A percentile compares a stretch with the other conserved stretches of the same genome.
Evolutionary conservation across 805 yeast genomes (phyloP).

Genomic region (Saturnispora gosingensis): DNA sequence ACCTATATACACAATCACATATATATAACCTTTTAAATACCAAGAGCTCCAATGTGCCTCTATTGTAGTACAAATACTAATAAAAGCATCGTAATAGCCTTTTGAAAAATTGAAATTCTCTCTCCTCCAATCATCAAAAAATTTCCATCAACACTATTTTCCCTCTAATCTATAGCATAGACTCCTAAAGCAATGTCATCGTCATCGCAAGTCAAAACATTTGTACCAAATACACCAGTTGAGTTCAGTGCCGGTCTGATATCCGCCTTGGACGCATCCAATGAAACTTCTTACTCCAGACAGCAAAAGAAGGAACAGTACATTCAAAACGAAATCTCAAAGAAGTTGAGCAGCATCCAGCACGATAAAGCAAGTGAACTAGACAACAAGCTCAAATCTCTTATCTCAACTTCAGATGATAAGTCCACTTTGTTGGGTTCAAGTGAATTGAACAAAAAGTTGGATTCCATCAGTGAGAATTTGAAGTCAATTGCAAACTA

Average conservation of each 20-base stretch:
- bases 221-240: slow-evolving; percentile 12
- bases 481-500: slow-evolving; percentile 25
- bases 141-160: neutral
- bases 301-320: slow-evolving; percentile 58
- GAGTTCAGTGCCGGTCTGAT: slow-evolving; percentile 65
- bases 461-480: slow-evolving; percentile 29
- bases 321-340: slow-evolving; percentile 55
- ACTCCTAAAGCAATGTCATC: neutral
- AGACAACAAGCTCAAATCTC: slow-evolving; percentile 37
- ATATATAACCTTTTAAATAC: neutral
- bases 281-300: slow-evolving; percentile 36
- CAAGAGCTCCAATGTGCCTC: neutral
- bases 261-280: slow-evolving; percentile 89
- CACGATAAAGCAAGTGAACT: slow-evolving; percentile 42
- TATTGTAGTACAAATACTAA: neutral
- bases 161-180: neutral
- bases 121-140: neutral
- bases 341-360: slow-evolving; percentile 47
- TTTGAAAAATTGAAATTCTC: neutral
- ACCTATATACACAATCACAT: neutral
- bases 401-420: slow-evolving; percentile 29
- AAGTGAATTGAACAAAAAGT: slow-evolving; percentile 23
- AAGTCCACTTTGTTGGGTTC: slow-evolving; percentile 22
- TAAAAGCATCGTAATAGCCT: neutral
- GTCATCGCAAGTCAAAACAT: slow-evolving; percentile 9